Conservation (phyloP, 176 grass and related monocot genomes). For the Oryza coarctata region DNA sequence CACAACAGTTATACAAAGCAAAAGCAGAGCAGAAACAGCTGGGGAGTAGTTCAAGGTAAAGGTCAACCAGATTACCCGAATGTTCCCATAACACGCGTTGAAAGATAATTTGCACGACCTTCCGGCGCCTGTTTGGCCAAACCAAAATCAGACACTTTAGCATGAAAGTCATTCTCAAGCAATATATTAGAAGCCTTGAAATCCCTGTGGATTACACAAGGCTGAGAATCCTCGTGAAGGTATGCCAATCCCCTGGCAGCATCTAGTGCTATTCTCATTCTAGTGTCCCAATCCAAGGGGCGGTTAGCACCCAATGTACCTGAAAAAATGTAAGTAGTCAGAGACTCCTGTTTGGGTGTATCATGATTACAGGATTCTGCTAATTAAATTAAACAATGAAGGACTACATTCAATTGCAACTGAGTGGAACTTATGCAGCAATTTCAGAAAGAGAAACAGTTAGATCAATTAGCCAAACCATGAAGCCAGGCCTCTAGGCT, state of each 20-base stretch:
- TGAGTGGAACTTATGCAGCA: background rate
- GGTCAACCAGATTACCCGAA: conserved; percentile 69
- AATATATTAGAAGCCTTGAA: conserved; percentile 99
- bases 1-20: conserved; percentile 31
- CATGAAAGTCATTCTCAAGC: conserved; percentile 94
- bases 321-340: conserved; percentile 44
- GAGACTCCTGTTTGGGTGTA: conserved; percentile 15
- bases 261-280: conserved; percentile 99
- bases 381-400: conserved; percentile 16
- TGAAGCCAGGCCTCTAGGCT: conserved; percentile 99
- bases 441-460: conserved; percentile 23
- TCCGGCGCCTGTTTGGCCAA: conserved; percentile 96
- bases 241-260: conserved; percentile 94
- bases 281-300: conserved; percentile 95
- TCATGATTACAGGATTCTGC: conserved; percentile 1
- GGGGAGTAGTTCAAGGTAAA: conserved; percentile 5
- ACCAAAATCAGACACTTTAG: conserved; percentile 98
- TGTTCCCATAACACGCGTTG: conserved; percentile 99
- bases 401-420: background rate
- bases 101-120: conserved; percentile 87
- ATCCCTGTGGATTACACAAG: conserved; percentile 98
- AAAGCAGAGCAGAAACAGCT: conserved; percentile 23
- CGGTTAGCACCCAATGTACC: conserved; percentile 70
- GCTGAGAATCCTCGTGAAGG: conserved; percentile 97
- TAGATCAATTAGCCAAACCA: conserved; percentile 52